phyloP scores from a whole-genome alignment of 2,329 filamentous ascomycete genomes.

The Penicillium aurantiogriseum region DNA sequence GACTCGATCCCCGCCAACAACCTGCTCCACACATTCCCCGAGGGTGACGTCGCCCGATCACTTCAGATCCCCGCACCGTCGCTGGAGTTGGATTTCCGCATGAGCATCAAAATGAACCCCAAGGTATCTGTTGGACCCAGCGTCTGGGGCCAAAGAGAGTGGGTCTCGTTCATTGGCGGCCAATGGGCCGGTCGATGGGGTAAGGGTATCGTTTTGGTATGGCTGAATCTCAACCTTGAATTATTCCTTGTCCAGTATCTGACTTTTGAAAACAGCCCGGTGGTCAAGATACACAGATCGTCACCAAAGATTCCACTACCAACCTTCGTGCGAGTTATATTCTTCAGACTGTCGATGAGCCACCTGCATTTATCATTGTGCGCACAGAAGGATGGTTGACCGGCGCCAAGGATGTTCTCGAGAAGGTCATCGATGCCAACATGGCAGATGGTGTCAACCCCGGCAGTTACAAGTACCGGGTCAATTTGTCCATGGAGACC shows the following conservation, averaged over 20 bases:
- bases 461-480: slow-evolving; percentile 50
- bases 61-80: slow-evolving; percentile 48
- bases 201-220: slow-evolving; percentile 51
- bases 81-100: slow-evolving; percentile 53
- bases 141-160: slow-evolving; percentile 52
- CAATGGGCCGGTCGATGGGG: slow-evolving; percentile 55
- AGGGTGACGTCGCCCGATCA: slow-evolving; percentile 50
- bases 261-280: slow-evolving; percentile 40
- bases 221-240: slow-evolving; percentile 6
- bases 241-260: background rate
- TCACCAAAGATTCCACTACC: slow-evolving; percentile 49
- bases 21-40: slow-evolving; percentile 51
- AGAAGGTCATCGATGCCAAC: slow-evolving; percentile 47
- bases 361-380: slow-evolving; percentile 49
- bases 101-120: slow-evolving; percentile 54
- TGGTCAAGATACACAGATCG: slow-evolving; percentile 51
- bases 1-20: slow-evolving; percentile 54
- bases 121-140: slow-evolving; percentile 48
- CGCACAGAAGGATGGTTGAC: slow-evolving; percentile 50
- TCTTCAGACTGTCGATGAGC: slow-evolving; percentile 53
- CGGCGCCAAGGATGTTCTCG: slow-evolving; percentile 49
- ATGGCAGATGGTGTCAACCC: slow-evolving; percentile 49
- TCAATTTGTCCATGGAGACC: slow-evolving; percentile 50
- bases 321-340: slow-evolving; percentile 47
- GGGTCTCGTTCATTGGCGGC: slow-evolving; percentile 52